Conservation (phyloP, 2,329 filamentous ascomycete genomes). For the Fusarium aywerte region DNA sequence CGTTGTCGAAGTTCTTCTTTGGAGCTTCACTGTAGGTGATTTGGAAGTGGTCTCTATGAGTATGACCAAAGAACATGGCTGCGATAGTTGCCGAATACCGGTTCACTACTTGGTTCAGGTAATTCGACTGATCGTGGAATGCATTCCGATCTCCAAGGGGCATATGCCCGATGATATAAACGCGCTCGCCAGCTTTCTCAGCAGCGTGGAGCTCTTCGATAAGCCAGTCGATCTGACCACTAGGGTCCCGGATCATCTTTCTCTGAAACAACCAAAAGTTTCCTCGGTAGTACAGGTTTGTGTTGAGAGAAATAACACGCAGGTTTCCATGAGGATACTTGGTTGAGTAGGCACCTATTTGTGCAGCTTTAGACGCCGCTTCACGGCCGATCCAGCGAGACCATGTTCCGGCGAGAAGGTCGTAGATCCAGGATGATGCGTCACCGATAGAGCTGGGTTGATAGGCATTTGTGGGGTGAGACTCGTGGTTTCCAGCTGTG, state of each 20-base stretch:
- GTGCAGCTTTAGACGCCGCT: constrained; percentile 47
- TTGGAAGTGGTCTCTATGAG: constrained; percentile 67
- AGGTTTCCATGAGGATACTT: constrained; percentile 59
- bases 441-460: constrained; percentile 54
- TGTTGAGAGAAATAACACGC: constrained; percentile 69
- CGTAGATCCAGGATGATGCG: constrained; percentile 64
- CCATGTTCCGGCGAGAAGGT: constrained; percentile 60
- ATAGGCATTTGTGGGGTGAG: constrained; percentile 63
- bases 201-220: constrained; percentile 63
- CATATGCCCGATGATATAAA: constrained; percentile 69
- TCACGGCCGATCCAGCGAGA: constrained; percentile 57
- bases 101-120: constrained; percentile 64
- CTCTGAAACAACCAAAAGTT: constrained; percentile 67
- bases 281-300: constrained; percentile 67
- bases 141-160: constrained; percentile 62
- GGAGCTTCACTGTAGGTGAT: constrained; percentile 63
- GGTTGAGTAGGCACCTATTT: constrained; percentile 63
- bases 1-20: constrained; percentile 54
- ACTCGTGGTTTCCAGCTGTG: constrained; percentile 68
- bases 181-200: constrained; percentile 62
- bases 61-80: constrained; percentile 68
- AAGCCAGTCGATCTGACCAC: constrained; percentile 64
- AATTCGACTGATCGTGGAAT: constrained; percentile 63
- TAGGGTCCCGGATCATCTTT: constrained; percentile 62
- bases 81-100: constrained; percentile 65